Conservation (phyloP, 2,329 filamentous ascomycete genomes). For the Torrubiellomyces zombiae region DNA sequence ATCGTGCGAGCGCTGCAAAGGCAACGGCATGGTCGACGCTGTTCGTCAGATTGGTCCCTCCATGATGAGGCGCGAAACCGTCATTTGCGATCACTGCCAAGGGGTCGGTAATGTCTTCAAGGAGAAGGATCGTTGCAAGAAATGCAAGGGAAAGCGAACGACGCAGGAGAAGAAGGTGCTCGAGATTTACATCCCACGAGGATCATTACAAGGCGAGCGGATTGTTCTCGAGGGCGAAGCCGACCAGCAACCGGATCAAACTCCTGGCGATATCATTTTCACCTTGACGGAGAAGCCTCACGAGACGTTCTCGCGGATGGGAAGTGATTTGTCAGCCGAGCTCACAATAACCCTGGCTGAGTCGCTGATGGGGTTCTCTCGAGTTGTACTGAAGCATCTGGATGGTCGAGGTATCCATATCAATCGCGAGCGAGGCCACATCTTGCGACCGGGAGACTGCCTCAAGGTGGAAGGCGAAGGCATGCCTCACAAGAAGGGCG, state of each 20-base stretch:
- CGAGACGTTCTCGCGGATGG: constrained; percentile 65
- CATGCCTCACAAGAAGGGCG: constrained; percentile 83
- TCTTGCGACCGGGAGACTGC: constrained; percentile 69
- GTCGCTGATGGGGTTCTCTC: constrained; percentile 74
- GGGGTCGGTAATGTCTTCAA: constrained; percentile 78
- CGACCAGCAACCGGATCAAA: constrained; percentile 77
- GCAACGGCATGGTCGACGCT: constrained; percentile 59
- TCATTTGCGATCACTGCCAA: constrained; percentile 67
- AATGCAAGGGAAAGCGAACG: constrained; percentile 87
- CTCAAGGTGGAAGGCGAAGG: constrained; percentile 80
- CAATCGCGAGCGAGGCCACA: constrained; percentile 61
- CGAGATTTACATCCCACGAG: constrained; percentile 88
- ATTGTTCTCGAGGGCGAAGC: constrained; percentile 88
- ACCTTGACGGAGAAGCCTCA: constrained; percentile 69
- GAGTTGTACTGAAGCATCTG: constrained; percentile 79
- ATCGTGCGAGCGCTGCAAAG: constrained; percentile 70
- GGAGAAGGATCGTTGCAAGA: constrained; percentile 96
- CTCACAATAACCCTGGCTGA: constrained; percentile 70
- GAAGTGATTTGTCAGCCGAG: constrained; percentile 68
- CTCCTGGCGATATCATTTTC: constrained; percentile 87
- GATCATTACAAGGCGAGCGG: constrained; percentile 70
- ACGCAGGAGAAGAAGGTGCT: constrained; percentile 82
- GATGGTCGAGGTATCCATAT: constrained; percentile 83
- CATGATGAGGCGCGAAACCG: constrained; percentile 63
- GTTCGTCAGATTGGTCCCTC: constrained; percentile 76